These are phyloP conservation scores for Ceratocystis harringtonii DNA, from an alignment of 2,329 filamentous ascomycete species.

Conservation along the genomic window DNA sequence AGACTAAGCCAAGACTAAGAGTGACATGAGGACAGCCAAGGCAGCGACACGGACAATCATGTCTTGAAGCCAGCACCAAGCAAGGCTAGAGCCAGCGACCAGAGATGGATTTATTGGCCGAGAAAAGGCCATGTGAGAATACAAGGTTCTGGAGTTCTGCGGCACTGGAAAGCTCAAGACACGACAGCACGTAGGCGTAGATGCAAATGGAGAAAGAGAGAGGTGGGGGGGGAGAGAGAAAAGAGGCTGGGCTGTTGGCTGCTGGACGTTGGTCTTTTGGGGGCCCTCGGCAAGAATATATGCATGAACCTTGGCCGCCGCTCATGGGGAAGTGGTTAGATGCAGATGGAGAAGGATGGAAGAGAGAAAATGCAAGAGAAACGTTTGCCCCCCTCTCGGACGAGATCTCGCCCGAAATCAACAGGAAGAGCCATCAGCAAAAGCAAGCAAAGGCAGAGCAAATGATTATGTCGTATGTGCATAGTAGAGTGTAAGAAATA, in stretches of 20 bases:
- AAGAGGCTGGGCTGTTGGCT: not conserved
- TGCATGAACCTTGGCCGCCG: constrained; percentile 1
- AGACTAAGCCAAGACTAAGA: not conserved
- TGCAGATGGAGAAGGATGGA: not conserved
- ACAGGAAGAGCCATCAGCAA: not conserved
- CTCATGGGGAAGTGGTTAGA: not conserved
- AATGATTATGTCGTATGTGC: not conserved
- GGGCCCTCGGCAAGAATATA: not conserved
- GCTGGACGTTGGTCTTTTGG: not conserved
- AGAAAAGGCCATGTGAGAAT: constrained; percentile 2
- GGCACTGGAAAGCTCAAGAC: not conserved
- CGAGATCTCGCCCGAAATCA: constrained; percentile 4
- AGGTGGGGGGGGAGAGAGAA: not conserved
- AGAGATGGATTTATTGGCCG: not conserved
- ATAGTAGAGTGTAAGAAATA: not conserved
- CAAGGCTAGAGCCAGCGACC: not conserved
- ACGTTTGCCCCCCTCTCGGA: not conserved
- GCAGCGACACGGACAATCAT: not conserved
- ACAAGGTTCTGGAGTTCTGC: not conserved
- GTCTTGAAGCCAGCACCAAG: not conserved
- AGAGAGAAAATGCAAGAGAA: not conserved
- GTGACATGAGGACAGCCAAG: not conserved
- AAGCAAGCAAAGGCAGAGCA: not conserved
- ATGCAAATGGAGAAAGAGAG: not conserved
- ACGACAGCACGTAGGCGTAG: not conserved